phyloP scores from a whole-genome alignment of 169 alveolate genomes.

The Theileria parva region DNA sequence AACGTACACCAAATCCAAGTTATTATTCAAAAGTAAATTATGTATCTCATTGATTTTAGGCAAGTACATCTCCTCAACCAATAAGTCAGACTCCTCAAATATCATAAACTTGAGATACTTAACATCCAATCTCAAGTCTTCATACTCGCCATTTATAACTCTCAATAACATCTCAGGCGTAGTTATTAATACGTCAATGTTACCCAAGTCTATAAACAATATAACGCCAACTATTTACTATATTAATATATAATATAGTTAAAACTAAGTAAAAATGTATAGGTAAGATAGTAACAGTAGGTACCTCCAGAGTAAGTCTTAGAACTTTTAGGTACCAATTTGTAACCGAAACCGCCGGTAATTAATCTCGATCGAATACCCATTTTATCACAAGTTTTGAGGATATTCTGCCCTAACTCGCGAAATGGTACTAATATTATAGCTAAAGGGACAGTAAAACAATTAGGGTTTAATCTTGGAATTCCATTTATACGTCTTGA shows the following conservation, averaged over 20 bases:
- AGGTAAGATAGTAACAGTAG: background rate
- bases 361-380: constrained; percentile 34
- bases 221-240: background rate
- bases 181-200: constrained; percentile 42
- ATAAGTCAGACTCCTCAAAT: constrained; percentile 58
- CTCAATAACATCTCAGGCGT: constrained; percentile 66
- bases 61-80: constrained; percentile 55
- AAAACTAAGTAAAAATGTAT: background rate
- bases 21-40: constrained; percentile 24
- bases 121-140: constrained; percentile 36
- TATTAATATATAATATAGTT: too few relatives aligned
- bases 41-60: constrained; percentile 43
- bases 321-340: constrained; percentile 19
- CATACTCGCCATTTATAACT: constrained; percentile 34
- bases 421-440: constrained; percentile 55
- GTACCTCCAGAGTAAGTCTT: background rate
- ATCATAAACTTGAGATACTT: constrained; percentile 26
- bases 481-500: constrained; percentile 44
- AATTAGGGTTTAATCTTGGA: constrained; percentile 56
- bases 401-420: constrained; percentile 45
- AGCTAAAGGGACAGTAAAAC: constrained; percentile 35
- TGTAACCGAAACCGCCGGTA: constrained; percentile 64
- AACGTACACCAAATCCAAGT: constrained; percentile 25
- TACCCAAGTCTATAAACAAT: background rate
- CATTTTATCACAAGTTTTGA: constrained; percentile 20